phyloP scores from a whole-genome alignment of 2,329 filamentous ascomycete genomes.

The Aspergillus clavatus region DNA sequence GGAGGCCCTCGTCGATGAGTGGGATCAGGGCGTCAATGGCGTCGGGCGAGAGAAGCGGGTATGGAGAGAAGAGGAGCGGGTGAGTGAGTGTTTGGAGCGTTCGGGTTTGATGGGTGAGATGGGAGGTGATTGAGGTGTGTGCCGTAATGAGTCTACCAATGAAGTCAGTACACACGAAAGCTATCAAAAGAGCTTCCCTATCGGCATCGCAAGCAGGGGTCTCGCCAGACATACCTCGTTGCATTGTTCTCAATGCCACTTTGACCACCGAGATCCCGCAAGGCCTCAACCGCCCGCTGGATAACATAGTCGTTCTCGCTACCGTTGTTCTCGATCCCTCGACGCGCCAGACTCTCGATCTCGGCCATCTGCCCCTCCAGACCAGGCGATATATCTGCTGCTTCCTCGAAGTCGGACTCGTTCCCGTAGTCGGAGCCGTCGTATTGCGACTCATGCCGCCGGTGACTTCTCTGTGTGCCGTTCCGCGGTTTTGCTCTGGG shows the following conservation, averaged over 20 bases:
- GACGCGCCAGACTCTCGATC: conserved; percentile 51
- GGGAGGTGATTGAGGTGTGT: conserved; percentile 54
- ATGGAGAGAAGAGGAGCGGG: conserved; percentile 54
- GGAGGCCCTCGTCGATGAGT: conserved; percentile 50
- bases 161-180: conserved; percentile 3
- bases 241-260: conserved; percentile 53
- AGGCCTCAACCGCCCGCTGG: conserved; percentile 46
- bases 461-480: conserved; percentile 31
- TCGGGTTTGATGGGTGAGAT: conserved; percentile 58
- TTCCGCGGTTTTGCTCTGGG: conserved; percentile 38
- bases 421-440: conserved; percentile 57
- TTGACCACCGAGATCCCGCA: conserved; percentile 53
- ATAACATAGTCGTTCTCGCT: conserved; percentile 50
- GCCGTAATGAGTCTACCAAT: conserved; percentile 52
- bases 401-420: conserved; percentile 51
- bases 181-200: too few species aligned
- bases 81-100: conserved; percentile 55
- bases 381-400: conserved; percentile 50
- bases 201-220: background rate
- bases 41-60: conserved; percentile 49
- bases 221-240: conserved; percentile 49
- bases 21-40: conserved; percentile 55
- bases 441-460: conserved; percentile 45
- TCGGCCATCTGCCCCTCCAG: conserved; percentile 53
- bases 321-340: conserved; percentile 50